phyloP scores from a whole-genome alignment of 345 rosid genomes.

The Linum usitatissimum region DNA sequence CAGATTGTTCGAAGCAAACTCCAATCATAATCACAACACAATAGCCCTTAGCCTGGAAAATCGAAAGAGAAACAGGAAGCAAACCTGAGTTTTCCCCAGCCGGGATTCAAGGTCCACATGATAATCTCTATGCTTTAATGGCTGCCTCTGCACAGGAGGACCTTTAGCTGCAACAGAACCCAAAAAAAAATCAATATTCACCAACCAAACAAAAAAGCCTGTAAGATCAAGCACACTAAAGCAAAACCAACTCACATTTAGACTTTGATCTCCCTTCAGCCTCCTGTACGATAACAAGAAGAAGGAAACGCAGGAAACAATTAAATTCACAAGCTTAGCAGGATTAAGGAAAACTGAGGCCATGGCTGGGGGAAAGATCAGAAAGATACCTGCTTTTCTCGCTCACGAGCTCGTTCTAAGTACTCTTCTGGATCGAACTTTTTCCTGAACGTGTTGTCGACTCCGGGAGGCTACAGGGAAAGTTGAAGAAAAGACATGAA shows the following conservation, averaged over 20 bases:
- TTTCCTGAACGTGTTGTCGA: constrained; percentile 79
- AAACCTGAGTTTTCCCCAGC: constrained; percentile 84
- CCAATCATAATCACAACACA: not conserved
- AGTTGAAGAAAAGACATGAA: not conserved
- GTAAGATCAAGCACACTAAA: not conserved
- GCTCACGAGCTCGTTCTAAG: constrained; percentile 79
- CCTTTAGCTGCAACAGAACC: constrained; percentile 47
- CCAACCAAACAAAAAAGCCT: not conserved
- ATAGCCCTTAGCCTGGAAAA: not conserved
- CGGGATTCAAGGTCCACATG: constrained; percentile 96
- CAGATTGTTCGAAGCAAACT: not conserved
- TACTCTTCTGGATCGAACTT: constrained; percentile 75
- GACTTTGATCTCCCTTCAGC: constrained; percentile 49
- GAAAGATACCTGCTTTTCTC: constrained; percentile 56
- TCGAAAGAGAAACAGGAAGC: constrained; percentile 2
- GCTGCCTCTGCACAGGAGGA: constrained; percentile 90
- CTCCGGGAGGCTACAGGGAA: constrained; percentile 38
- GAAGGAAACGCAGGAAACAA: not conserved
- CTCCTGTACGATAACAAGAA: constrained; percentile 37
- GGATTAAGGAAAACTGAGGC: not conserved
- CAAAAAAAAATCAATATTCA: not conserved
- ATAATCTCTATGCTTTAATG: constrained; percentile 93
- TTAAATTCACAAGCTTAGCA: not conserved
- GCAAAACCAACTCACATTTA: constrained; percentile 37
- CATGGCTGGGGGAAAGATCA: not conserved